phyloP scores from a whole-genome alignment of 2,329 filamentous ascomycete genomes.

The Paracoccidioides brasiliensis region DNA sequence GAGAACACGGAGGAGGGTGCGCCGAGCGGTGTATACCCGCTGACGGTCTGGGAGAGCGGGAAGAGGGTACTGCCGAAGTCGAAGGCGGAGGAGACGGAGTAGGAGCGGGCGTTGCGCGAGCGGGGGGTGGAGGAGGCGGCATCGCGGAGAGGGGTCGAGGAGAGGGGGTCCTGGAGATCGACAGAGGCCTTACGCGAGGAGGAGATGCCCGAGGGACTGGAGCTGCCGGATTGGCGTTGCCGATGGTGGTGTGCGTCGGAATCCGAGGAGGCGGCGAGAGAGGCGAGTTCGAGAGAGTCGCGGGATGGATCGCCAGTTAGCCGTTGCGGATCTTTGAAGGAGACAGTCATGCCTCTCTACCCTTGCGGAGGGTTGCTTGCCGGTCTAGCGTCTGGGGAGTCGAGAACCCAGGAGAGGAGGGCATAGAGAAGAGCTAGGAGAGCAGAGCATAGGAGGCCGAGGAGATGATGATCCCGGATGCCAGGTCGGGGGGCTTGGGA shows the following conservation, averaged over 20 bases:
- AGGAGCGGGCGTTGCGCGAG: constrained; percentile 50
- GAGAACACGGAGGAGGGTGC: constrained; percentile 51
- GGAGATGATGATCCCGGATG: no score
- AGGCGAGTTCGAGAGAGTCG: constrained; percentile 93
- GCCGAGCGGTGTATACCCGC: constrained; percentile 72
- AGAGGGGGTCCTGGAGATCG: constrained; percentile 69
- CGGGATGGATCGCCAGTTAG: constrained; percentile 35
- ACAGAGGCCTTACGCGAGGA: constrained; percentile 88
- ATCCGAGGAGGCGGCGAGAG: constrained; percentile 60
- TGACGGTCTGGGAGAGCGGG: constrained; percentile 71
- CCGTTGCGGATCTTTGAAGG: constrained; percentile 19
- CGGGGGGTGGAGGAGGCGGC: constrained; percentile 38
- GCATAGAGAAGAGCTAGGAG: no score
- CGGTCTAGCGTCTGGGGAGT: background rate
- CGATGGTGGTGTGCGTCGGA: background rate
- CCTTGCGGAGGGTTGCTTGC: no score
- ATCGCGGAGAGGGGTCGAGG: constrained; percentile 12
- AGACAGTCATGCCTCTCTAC: constrained; percentile 11
- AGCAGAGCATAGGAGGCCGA: background rate
- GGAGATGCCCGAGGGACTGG: constrained; percentile 68
- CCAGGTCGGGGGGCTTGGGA: no score
- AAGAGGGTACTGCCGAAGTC: constrained; percentile 92
- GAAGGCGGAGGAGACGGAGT: constrained; percentile 85
- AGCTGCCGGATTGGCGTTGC: constrained; percentile 43
- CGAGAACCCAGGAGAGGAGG: no score